Evolutionary conservation across 176 grass and related monocot species (phyloP).

Genomic region (Microstegium vimineum): DNA sequence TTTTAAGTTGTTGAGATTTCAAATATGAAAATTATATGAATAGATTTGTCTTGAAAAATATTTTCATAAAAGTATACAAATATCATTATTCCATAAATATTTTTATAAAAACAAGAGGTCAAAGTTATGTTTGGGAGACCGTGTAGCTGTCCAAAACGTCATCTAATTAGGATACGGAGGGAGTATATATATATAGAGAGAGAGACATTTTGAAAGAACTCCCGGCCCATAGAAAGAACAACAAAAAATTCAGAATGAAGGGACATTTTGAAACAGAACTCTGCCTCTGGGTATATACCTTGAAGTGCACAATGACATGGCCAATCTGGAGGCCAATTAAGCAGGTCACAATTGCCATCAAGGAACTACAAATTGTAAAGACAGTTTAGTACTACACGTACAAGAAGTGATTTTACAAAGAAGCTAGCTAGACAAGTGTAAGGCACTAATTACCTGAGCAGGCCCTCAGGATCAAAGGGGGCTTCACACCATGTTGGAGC

Average conservation of each 20-base stretch:
- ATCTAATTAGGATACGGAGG: no score
- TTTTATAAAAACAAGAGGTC: no score
- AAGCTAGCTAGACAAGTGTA: background rate
- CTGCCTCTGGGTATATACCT: slow-evolving; percentile 30
- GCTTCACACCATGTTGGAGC: slow-evolving; percentile 85
- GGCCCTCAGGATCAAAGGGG: slow-evolving; percentile 80
- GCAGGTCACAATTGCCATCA: slow-evolving; percentile 86
- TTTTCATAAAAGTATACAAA: no score
- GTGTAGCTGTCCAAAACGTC: no score
- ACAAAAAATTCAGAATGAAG: background rate
- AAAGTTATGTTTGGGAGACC: no score
- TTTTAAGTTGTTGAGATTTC: no score
- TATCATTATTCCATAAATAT: no score
- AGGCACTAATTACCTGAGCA: slow-evolving; percentile 55
- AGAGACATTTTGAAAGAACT: no score
- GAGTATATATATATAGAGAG: no score
- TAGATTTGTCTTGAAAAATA: no score
- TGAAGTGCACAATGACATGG: slow-evolving; percentile 63
- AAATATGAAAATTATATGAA: no score
- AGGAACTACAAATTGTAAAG: slow-evolving; percentile 29
- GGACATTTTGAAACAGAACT: background rate
- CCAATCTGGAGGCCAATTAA: slow-evolving; percentile 84
- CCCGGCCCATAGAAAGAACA: background rate
- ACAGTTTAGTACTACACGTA: background rate
- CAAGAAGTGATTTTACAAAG: background rate